Evolutionary conservation across 2,329 filamentous ascomycete genomes (phyloP), one percentile per base, ranked within the genome.

Genomic region (Chaetomium globosum): DNA sequence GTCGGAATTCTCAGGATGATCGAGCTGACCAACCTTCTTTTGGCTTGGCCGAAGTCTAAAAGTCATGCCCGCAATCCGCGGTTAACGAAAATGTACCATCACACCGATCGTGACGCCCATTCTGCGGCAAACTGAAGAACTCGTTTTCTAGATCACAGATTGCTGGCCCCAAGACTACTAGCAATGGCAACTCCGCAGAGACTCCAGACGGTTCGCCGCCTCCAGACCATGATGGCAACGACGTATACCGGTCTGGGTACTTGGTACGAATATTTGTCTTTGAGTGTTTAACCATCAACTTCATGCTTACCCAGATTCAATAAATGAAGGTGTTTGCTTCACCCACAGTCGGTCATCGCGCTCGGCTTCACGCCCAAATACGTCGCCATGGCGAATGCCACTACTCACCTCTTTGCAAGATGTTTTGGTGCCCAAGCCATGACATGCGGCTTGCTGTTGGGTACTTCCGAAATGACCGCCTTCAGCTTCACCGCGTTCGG

Each of bases 381-480:
- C 61, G 54, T 56, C 10, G 59, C 64, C 63, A 58, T 67, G 26
- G 28, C 63, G 49, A 67, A 66, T 57, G 52, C 26, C 8, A 69
- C 67, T 13, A 71, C 69, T 8, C n/a, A 59, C 13, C 59, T 71
- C 23, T 61, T 68, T 46, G 23, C 56, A 43, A 64, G 69, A 8
- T 71, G 69, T 56, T 71, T 68, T 33, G 69, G 69, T 49, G 68
- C 69, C 30, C 69, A 71, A 56, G 69, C 69, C 13, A 70, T 71
- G 69, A 71, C 66, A 7, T 68, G 65, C 65, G 69, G 66, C 1
- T 43, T 71, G 33, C 36, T 71, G 30, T 53, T 71, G 21, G 69
- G 69, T 30, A 68, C 69, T 26, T 63, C 66, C 4, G 48, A 59
- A n/a, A 68, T 71, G 68, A 67, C 66, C n/a, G n/a, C 62, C 9